Percentiles rank a stretch among this genome's conserved stretches.
Evolutionary conservation across 805 yeast species (phyloP).

Genomic region (Cephaloascus fragrans): DNA sequence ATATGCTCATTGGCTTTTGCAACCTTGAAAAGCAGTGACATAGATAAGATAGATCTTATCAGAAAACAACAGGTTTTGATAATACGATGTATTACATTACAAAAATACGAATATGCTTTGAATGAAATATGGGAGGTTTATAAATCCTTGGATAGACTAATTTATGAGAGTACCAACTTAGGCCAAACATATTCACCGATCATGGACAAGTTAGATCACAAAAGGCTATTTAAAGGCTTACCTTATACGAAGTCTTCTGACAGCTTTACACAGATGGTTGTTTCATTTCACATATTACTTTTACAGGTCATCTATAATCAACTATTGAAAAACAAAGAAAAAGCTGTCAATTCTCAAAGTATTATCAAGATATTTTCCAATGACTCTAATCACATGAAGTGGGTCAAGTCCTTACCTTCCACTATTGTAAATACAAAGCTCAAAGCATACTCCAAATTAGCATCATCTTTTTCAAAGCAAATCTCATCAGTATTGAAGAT

Average conservation of each 20-base stretch:
- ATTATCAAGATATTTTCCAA: background rate
- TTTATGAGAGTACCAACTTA: background rate
- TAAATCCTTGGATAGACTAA: background rate
- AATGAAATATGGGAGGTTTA: background rate
- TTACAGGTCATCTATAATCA: background rate
- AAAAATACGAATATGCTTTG: background rate
- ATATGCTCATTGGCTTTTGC: background rate
- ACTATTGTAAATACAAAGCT: background rate
- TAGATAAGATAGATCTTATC: background rate
- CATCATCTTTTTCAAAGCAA: background rate
- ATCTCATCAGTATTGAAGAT: background rate
- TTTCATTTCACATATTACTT: background rate
- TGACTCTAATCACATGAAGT: background rate
- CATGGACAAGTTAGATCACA: background rate
- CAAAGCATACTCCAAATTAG: background rate
- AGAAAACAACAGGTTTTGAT: background rate
- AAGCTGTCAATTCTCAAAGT: background rate
- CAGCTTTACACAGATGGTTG: background rate
- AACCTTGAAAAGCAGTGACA: background rate
- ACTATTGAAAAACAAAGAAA: background rate
- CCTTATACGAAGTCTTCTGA: background rate
- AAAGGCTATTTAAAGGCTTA: background rate
- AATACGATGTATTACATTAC: background rate
- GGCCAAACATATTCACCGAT: background rate
- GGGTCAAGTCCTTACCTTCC: background rate